Percentiles rank a stretch among this genome's conserved stretches.
Conservation (phyloP, 805 yeast species). For the Kuraishia molischiana region DNA sequence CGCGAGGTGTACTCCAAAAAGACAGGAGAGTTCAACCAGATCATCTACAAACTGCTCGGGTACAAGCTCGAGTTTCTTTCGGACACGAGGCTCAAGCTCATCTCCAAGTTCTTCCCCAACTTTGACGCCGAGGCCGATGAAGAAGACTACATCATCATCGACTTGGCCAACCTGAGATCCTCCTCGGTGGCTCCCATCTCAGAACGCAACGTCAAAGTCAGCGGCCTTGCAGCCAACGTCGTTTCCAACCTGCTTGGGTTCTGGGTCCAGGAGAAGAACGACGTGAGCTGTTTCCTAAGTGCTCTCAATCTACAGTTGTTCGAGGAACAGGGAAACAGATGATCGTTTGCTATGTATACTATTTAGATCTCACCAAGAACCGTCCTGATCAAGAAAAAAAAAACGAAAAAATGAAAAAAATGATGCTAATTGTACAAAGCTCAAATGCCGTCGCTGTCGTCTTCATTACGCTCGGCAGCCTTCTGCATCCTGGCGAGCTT, state of each 20-base stretch:
- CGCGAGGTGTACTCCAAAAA: conserved; percentile 52
- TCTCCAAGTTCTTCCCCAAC: conserved; percentile 27
- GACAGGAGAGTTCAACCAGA: conserved; percentile 61
- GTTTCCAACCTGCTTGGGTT: conserved; percentile 41
- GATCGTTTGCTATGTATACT: neutral
- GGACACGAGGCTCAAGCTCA: conserved; percentile 44
- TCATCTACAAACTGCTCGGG: conserved; percentile 62
- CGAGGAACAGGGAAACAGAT: conserved; percentile 20
- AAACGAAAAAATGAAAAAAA: too few species aligned
- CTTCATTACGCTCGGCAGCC: conserved; percentile 18
- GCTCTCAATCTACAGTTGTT: conserved; percentile 62
- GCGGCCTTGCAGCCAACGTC: neutral
- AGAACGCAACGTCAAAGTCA: conserved; percentile 29
- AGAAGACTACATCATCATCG: conserved; percentile 1
- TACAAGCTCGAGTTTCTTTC: conserved; percentile 59
- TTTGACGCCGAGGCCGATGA: conserved; percentile 9
- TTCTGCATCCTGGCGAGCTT: conserved; percentile 65
- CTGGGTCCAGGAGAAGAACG: conserved; percentile 62
- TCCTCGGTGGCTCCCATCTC: conserved; percentile 34
- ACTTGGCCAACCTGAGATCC: conserved; percentile 37
- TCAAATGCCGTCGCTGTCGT: conserved; percentile 5
- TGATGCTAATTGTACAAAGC: neutral
- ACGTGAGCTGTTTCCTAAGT: conserved; percentile 70
- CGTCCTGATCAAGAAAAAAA: too few species aligned
- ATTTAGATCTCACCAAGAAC: too few species aligned